Evolutionary conservation across 192 early-diverging fungal species (phyloP).

Genomic region (Backusella morwellensis): DNA sequence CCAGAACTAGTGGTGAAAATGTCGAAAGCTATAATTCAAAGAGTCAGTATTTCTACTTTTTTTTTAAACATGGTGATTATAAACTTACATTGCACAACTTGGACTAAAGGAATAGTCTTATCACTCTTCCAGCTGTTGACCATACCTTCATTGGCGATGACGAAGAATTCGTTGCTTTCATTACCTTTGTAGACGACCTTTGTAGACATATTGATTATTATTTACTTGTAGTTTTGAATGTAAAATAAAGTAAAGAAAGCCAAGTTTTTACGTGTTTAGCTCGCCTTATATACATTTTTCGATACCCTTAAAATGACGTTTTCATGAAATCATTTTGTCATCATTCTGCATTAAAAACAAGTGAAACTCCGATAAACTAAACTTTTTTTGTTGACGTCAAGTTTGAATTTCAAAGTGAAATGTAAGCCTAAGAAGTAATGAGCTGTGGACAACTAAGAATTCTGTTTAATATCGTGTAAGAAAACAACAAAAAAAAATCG

Average conservation of each 20-base stretch:
- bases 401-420: background rate
- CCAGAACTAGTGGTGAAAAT: conserved; percentile 26
- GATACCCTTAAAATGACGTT: background rate
- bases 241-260: background rate
- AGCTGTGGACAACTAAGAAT: too few species aligned
- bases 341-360: background rate
- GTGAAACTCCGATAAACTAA: background rate
- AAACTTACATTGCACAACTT: conserved; percentile 34
- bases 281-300: background rate
- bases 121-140: conserved; percentile 34
- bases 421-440: too few species aligned
- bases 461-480: too few species aligned
- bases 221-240: background rate
- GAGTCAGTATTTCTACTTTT: background rate
- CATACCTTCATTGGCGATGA: conserved; percentile 27
- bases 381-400: background rate
- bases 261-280: background rate
- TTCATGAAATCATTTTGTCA: background rate
- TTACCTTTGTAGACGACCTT: conserved; percentile 30
- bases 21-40: conserved; percentile 29
- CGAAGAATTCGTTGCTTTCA: conserved; percentile 29
- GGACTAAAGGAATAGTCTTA: conserved; percentile 32
- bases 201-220: background rate
- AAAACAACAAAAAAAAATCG: too few species aligned
- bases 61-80: background rate